These are phyloP conservation scores for Solanum bulbocastanum DNA, from an alignment of 257 asterid genomes.

Conservation along the genomic window DNA sequence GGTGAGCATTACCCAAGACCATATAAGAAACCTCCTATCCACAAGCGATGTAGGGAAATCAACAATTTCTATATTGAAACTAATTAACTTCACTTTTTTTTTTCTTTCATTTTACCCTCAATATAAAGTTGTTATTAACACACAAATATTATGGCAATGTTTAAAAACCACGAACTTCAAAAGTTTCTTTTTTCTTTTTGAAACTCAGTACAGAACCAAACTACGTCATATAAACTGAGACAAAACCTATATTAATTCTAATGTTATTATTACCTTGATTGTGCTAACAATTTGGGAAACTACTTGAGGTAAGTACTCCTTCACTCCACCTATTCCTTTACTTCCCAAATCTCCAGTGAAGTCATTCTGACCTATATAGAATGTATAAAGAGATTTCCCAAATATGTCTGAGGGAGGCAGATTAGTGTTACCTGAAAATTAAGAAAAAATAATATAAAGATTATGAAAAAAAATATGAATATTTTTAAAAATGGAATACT, in stretches of 20 bases:
- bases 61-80: not conserved
- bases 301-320: slow-evolving; percentile 28
- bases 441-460: not conserved
- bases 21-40: not conserved
- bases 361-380: slow-evolving; percentile 66
- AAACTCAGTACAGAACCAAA: not conserved
- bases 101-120: not conserved
- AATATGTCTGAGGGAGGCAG: slow-evolving; percentile 53
- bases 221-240: not conserved
- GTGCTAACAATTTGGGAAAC: slow-evolving; percentile 30
- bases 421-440: slow-evolving; percentile 16
- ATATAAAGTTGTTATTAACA: not conserved
- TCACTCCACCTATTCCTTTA: slow-evolving; percentile 34
- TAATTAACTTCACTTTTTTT: not conserved
- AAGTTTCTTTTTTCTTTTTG: not conserved
- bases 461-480: not conserved
- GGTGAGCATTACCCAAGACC: not conserved
- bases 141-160: not conserved
- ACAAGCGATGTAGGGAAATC: not conserved
- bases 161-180: not conserved
- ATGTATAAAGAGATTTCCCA: slow-evolving; percentile 45
- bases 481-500: not conserved
- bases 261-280: slow-evolving; percentile 33
- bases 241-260: not conserved
- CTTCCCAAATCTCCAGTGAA: slow-evolving; percentile 33